These are phyloP conservation scores for Boletus rubroflammeus DNA, from an alignment of 768 basidiomycete species.

Conservation along the genomic window DNA sequence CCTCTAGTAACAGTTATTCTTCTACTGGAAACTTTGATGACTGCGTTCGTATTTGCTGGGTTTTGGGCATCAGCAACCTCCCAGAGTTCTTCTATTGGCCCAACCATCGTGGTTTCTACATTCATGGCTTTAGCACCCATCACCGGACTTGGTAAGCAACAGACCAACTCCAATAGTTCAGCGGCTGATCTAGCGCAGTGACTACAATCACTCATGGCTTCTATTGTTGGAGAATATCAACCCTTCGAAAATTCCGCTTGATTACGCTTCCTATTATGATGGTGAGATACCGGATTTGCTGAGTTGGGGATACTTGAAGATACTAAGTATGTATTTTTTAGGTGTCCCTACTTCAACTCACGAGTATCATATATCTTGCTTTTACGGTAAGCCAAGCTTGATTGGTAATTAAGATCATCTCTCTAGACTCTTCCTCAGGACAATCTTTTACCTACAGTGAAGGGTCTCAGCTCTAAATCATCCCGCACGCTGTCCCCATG, in stretches of 20 bases:
- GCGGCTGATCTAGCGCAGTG: constrained; percentile 3
- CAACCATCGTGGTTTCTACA: too few species aligned
- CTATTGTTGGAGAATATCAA: constrained; percentile 22
- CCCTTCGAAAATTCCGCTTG: neutral
- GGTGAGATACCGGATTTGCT: constrained; percentile 1
- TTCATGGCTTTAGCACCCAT: neutral
- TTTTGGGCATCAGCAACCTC: constrained; percentile 7
- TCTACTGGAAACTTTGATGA: constrained; percentile 17
- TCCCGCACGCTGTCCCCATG: neutral
- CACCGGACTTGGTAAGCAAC: constrained; percentile 18
- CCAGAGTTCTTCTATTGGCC: too few species aligned
- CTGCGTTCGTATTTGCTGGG: constrained; percentile 4
- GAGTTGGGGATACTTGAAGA: neutral
- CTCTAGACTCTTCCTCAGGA: too few species aligned
- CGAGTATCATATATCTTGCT: constrained; percentile 10
- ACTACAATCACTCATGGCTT: constrained; percentile 19
- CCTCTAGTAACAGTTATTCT: constrained; percentile 8
- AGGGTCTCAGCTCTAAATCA: too few species aligned
- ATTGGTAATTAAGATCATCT: too few species aligned
- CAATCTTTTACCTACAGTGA: too few species aligned
- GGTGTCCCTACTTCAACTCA: constrained; percentile 23
- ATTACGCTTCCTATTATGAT: constrained; percentile 10
- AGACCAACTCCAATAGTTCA: neutral
- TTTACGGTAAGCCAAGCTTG: too few species aligned
- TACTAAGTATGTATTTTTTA: neutral